A percentile compares a stretch with the other conserved stretches of the same genome.
phyloP scores from a whole-genome alignment of 306 rosid genomes.

The Arachis hypogaea region DNA sequence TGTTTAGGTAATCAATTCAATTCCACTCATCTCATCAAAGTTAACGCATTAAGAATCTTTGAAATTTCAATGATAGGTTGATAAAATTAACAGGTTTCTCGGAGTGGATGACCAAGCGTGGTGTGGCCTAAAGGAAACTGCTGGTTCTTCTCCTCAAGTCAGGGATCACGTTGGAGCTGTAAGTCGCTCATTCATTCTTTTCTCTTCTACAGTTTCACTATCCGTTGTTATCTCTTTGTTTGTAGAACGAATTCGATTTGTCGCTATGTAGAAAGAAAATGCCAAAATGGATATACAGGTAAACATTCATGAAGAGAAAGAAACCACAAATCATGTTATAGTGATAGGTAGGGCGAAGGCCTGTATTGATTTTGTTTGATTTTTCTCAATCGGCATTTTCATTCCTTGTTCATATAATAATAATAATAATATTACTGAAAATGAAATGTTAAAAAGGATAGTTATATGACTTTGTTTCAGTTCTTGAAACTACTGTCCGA shows the following conservation, averaged over 20 bases:
- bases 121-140: slow-evolving; percentile 56
- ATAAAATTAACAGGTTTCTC: slow-evolving; percentile 48
- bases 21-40: background rate
- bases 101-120: slow-evolving; percentile 57
- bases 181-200: slow-evolving; percentile 30
- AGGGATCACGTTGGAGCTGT: slow-evolving; percentile 55
- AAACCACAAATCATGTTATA: too few species aligned
- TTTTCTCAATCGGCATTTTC: too few species aligned
- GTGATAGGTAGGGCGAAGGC: too few species aligned
- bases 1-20: slow-evolving; percentile 49
- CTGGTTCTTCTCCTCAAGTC: slow-evolving; percentile 55
- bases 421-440: background rate
- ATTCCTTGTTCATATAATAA: too few species aligned
- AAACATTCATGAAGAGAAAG: too few species aligned
- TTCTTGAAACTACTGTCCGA: slow-evolving; percentile 73
- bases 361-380: too few species aligned
- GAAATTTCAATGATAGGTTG: background rate
- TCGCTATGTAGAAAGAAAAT: background rate
- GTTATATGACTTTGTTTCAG: slow-evolving; percentile 45
- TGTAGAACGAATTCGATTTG: slow-evolving; percentile 10
- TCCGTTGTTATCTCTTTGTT: background rate
- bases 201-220: background rate
- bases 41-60: background rate
- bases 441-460: slow-evolving; percentile 9
- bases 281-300: too few species aligned